phyloP scores from a whole-genome alignment of 345 rosid species.

The Gossypioides kirkii region DNA sequence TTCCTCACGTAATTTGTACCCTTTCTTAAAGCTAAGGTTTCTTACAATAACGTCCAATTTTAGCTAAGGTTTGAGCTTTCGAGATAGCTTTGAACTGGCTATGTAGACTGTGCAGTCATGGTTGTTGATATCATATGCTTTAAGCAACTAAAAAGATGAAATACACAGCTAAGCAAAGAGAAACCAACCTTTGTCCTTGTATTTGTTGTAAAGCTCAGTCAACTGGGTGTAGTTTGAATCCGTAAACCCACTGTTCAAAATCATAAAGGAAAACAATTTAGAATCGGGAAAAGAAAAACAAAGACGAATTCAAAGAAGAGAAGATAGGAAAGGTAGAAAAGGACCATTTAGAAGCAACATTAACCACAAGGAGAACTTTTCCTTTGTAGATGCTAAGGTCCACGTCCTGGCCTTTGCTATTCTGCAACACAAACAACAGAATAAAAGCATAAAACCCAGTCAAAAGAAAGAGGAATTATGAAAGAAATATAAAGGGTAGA shows the following conservation, averaged over 20 bases:
- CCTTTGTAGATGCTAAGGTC: conserved; percentile 72
- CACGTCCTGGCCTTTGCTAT: conserved; percentile 62
- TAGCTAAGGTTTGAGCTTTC: not conserved
- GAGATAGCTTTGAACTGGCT: not conserved
- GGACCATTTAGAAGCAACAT: conserved; percentile 94
- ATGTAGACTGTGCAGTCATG: not conserved
- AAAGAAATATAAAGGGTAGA: not conserved
- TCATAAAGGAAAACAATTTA: not conserved
- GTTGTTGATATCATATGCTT: not conserved
- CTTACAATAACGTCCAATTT: not conserved
- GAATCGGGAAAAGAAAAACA: not conserved
- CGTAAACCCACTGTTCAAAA: conserved; percentile 64
- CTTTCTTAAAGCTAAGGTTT: no score
- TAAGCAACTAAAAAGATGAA: no score
- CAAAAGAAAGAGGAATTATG: not conserved
- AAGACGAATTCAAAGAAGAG: not conserved
- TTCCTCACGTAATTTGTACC: no score
- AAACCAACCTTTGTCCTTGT: conserved; percentile 63
- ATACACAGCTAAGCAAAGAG: not conserved
- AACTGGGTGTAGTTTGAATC: conserved; percentile 79
- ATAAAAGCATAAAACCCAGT: not conserved
- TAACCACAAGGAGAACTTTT: conserved; percentile 76
- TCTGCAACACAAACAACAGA: conserved; percentile 32
- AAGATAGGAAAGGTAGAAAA: not conserved
- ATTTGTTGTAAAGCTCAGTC: conserved; percentile 62